Conservation (phyloP, 2,329 filamentous ascomycete species). For the Aspergillus sp. region DNA sequence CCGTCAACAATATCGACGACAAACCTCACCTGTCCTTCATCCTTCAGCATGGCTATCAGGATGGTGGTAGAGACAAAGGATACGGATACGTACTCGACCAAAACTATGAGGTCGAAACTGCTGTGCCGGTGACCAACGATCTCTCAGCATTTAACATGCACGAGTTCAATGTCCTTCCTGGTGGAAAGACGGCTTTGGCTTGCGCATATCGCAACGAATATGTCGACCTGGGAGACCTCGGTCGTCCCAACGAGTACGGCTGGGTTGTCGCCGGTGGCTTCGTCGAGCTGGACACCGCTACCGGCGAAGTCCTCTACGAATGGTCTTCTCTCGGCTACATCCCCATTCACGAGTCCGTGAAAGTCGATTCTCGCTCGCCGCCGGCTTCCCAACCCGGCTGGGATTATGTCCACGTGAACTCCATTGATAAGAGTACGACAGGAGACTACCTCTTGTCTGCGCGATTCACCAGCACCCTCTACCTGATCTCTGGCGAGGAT, state of each 20-base stretch:
- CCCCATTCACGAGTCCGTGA: constrained; percentile 35
- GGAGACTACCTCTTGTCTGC: constrained; percentile 46
- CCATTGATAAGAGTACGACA: constrained; percentile 41
- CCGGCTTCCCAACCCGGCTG: constrained; percentile 25
- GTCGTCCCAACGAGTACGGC: constrained; percentile 33
- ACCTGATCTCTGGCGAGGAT: constrained; percentile 40
- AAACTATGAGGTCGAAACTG: constrained; percentile 46
- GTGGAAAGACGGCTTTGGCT: constrained; percentile 38
- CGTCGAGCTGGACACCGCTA: constrained; percentile 40
- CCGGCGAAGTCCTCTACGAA: constrained; percentile 36
- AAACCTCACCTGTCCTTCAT: constrained; percentile 52
- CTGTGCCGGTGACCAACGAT: constrained; percentile 32
- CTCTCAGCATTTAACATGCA: constrained; percentile 42
- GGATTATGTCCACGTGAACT: constrained; percentile 45
- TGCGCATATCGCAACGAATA: constrained; percentile 27
- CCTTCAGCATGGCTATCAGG: constrained; percentile 27
- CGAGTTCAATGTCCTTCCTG: constrained; percentile 42
- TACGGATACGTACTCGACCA: constrained; percentile 52
- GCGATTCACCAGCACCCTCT: constrained; percentile 42
- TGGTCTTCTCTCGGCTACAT: constrained; percentile 41
- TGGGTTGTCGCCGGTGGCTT: constrained; percentile 39
- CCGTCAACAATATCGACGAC: constrained; percentile 47
- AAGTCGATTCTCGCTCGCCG: constrained; percentile 11
- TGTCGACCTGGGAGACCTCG: constrained; percentile 32
- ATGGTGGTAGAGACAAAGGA: constrained; percentile 44